Evolutionary conservation across 176 grass and related monocot genomes (phyloP).

Genomic region (Oryza longistaminata): DNA sequence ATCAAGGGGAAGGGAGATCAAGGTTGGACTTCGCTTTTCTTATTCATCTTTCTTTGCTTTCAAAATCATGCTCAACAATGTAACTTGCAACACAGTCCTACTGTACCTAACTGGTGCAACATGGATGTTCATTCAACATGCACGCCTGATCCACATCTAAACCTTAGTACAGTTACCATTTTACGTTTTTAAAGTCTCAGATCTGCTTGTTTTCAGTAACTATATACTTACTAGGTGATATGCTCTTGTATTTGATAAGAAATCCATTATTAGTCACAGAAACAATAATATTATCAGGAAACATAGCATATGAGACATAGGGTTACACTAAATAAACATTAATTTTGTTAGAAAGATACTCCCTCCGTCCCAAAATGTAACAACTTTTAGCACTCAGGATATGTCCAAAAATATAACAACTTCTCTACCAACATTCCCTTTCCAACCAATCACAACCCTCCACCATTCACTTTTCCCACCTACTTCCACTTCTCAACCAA

Average conservation of each 20-base stretch:
- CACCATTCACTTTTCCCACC: too few species aligned
- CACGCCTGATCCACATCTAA: not conserved
- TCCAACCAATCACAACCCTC: too few species aligned
- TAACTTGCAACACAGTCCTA: not conserved
- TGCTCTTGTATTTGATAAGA: not conserved
- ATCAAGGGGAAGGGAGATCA: not conserved
- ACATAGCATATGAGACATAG: not conserved
- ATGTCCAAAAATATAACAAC: too few species aligned
- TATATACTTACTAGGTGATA: conserved; percentile 3
- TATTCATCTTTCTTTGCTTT: not conserved
- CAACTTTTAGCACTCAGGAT: too few species aligned
- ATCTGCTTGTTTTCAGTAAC: conserved; percentile 4
- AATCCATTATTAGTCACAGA: not conserved
- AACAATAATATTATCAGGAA: not conserved
- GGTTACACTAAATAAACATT: not conserved
- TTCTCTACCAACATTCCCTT: too few species aligned
- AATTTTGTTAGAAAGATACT: conserved; percentile 1
- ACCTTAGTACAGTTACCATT: not conserved
- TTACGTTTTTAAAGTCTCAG: not conserved
- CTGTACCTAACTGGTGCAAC: not conserved
- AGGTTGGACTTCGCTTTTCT: not conserved
- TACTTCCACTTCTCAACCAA: too few species aligned
- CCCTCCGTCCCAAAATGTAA: too few species aligned
- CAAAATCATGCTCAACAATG: not conserved
- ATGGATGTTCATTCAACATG: not conserved